Conservation (phyloP, 768 basidiomycete genomes). For the Nidula microcarpa region DNA sequence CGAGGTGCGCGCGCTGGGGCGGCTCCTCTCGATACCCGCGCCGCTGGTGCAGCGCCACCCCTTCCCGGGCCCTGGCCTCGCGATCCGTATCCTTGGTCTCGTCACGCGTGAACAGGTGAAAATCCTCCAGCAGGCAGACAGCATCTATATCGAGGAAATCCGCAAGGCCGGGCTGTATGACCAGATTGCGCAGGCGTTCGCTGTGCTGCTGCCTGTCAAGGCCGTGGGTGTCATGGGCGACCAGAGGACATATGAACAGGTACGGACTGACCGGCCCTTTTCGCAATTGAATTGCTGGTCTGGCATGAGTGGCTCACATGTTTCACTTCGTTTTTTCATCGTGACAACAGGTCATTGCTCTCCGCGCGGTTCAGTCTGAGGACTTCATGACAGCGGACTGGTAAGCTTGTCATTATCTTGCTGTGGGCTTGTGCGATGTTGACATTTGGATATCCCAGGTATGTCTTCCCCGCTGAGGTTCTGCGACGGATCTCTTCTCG, state of each 20-base stretch:
- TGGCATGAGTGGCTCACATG: not conserved
- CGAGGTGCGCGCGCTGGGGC: slow-evolving; percentile 91
- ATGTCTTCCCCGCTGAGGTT: slow-evolving; percentile 91
- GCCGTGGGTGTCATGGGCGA: slow-evolving; percentile 99
- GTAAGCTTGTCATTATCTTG: slow-evolving; percentile 21
- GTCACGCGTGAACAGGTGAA: slow-evolving; percentile 92
- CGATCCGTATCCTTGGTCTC: slow-evolving; percentile 95
- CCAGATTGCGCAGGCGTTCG: slow-evolving; percentile 94
- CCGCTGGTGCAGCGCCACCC: slow-evolving; percentile 96
- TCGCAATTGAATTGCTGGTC: no score
- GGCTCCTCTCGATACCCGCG: slow-evolving; percentile 86
- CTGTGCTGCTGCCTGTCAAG: slow-evolving; percentile 89
- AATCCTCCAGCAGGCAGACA: slow-evolving; percentile 88
- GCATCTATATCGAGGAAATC: slow-evolving; percentile 98
- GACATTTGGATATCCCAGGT: slow-evolving; percentile 45
- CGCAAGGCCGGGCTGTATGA: slow-evolving; percentile 89
- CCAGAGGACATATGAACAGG: slow-evolving; percentile 93
- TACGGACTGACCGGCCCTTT: slow-evolving; percentile 17
- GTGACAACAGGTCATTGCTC: slow-evolving; percentile 70
- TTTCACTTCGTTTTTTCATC: not conserved
- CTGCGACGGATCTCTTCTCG: slow-evolving; percentile 90
- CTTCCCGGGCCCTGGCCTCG: slow-evolving; percentile 97
- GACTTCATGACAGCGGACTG: slow-evolving; percentile 99
- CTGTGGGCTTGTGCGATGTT: slow-evolving; percentile 4
- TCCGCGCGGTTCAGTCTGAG: slow-evolving; percentile 95